Evolutionary conservation across 2,329 filamentous ascomycete genomes (phyloP).

Genomic region (Penicillium sp.): DNA sequence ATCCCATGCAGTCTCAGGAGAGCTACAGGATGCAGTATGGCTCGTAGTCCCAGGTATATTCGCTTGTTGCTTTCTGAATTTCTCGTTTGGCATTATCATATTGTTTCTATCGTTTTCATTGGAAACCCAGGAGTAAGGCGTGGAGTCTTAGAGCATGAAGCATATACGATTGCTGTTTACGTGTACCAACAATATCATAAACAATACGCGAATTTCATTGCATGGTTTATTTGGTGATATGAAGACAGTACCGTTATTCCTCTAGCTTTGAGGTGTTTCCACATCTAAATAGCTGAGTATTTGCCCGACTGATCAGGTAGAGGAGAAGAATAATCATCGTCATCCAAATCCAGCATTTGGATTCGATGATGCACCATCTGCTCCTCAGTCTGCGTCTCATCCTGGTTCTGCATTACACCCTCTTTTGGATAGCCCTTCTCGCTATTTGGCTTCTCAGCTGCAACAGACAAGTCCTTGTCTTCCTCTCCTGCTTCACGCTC

Average conservation of each 20-base stretch:
- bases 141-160: neutral
- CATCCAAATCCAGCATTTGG: constrained; percentile 27
- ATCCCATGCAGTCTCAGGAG: neutral
- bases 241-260: too few relatives aligned
- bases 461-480: constrained; percentile 20
- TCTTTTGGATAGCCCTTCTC: constrained; percentile 33
- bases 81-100: neutral
- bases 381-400: constrained; percentile 37
- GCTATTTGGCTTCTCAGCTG: constrained; percentile 26
- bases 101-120: neutral
- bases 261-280: neutral
- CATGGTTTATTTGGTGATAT: neutral
- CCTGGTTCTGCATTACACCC: constrained; percentile 32
- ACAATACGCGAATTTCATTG: neutral
- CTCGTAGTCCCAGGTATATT: neutral
- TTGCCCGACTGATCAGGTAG: constrained; percentile 24
- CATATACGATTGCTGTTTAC: neutral
- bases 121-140: neutral
- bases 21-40: neutral
- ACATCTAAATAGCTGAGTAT: constrained; percentile 22
- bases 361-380: constrained; percentile 28
- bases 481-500: constrained; percentile 35
- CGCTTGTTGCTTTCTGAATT: neutral
- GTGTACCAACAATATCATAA: neutral
- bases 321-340: constrained; percentile 25